Conservation (phyloP, 192 early-diverging fungal genomes). For the Backusella psychrophila region DNA sequence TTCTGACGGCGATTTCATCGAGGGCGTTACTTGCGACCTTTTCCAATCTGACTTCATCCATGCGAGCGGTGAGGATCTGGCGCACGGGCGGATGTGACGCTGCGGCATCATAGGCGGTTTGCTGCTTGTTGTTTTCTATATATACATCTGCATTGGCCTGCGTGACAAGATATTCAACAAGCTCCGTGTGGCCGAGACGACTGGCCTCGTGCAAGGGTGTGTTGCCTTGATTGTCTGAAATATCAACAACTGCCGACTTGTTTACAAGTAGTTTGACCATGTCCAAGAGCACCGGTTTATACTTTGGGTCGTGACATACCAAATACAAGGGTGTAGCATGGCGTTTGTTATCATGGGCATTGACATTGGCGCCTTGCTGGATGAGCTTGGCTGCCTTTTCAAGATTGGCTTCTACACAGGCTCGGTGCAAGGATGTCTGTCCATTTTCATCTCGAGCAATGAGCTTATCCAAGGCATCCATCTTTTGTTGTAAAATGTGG, state of each 20-base stretch:
- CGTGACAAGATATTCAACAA: constrained; percentile 41
- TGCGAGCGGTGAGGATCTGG: not conserved
- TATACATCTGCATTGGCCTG: constrained; percentile 41
- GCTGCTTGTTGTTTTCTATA: constrained; percentile 45
- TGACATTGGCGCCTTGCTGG: constrained; percentile 65
- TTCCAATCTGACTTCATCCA: constrained; percentile 19
- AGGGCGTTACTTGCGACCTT: constrained; percentile 13
- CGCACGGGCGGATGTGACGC: not conserved
- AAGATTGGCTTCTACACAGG: constrained; percentile 46
- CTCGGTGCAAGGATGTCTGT: constrained; percentile 46
- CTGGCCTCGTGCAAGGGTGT: constrained; percentile 71
- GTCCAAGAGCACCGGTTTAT: constrained; percentile 23
- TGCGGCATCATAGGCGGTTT: constrained; percentile 52
- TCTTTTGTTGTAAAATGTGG: constrained; percentile 32
- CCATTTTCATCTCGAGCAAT: constrained; percentile 43
- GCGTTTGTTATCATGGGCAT: constrained; percentile 59
- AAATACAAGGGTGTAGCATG: constrained; percentile 59
- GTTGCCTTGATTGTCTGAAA: constrained; percentile 40
- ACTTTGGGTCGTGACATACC: constrained; percentile 35
- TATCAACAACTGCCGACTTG: constrained; percentile 55
- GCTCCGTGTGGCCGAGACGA: constrained; percentile 50
- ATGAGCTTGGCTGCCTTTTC: constrained; percentile 46
- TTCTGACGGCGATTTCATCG: constrained; percentile 8
- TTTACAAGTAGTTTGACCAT: constrained; percentile 48
- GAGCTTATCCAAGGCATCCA: constrained; percentile 34